Conservation (phyloP, 1,284 basidiomycete genomes). For the Cerrena zonata region DNA sequence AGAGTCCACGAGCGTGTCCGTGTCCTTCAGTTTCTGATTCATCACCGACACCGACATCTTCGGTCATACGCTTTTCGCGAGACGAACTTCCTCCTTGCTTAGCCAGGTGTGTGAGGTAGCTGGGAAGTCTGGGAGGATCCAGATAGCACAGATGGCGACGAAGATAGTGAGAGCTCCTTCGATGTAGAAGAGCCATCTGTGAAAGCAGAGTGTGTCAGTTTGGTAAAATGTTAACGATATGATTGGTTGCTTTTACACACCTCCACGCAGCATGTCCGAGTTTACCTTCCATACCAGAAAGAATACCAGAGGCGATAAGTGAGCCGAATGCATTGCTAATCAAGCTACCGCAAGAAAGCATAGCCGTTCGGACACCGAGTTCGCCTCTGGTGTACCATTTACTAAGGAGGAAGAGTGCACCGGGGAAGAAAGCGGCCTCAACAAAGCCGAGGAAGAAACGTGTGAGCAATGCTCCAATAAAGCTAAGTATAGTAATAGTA, state of each 20-base stretch:
- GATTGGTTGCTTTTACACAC: too few relatives aligned
- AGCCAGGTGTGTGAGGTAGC: slow-evolving; percentile 49
- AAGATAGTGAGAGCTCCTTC: slow-evolving; percentile 63
- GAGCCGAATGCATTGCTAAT: slow-evolving; percentile 81
- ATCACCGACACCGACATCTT: slow-evolving; percentile 56
- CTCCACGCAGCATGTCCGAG: slow-evolving; percentile 73
- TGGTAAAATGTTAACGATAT: too few relatives aligned
- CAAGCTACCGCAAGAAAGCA: slow-evolving; percentile 69
- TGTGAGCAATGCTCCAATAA: slow-evolving; percentile 61
- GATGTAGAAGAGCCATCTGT: slow-evolving; percentile 70
- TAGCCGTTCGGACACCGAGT: slow-evolving; percentile 67
- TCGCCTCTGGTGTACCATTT: slow-evolving; percentile 71
- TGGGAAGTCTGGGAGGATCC: slow-evolving; percentile 76
- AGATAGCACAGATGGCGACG: slow-evolving; percentile 55
- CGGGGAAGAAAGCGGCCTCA: slow-evolving; percentile 74
- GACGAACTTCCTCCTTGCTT: slow-evolving; percentile 50
- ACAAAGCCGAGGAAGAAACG: slow-evolving; percentile 72
- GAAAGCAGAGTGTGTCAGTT: too few relatives aligned
- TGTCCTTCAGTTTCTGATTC: slow-evolving; percentile 32
- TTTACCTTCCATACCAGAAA: slow-evolving; percentile 64
- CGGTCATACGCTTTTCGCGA: slow-evolving; percentile 72
- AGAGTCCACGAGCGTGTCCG: slow-evolving; percentile 41
- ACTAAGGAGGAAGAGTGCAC: slow-evolving; percentile 54
- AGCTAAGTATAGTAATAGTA: slow-evolving; percentile 37
- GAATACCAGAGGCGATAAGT: slow-evolving; percentile 69